These are phyloP conservation scores for cucumber (Cucumis sativus) DNA, from an alignment of 306 rosid species.

Conservation along the genomic window Cucumber_9930_V3 NC_026655.2:6602001-6602500, in stretches of 20 bases:
- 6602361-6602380: neutral
- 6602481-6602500: neutral
- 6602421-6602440: neutral
- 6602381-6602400: neutral
- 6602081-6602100: neutral
- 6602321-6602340: neutral
- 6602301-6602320: neutral
- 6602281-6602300: neutral
- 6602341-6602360: neutral
- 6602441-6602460: neutral
- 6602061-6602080: neutral
- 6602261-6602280: neutral
- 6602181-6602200: neutral
- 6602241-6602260: neutral
- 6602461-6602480: neutral
- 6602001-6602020: neutral
- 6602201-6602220: neutral
- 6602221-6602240: neutral
- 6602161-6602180: neutral
- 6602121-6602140: neutral
- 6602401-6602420: neutral
- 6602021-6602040: neutral
- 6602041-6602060: neutral
- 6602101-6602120: neutral
- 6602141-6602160: neutral